A percentile compares a stretch with the other conserved stretches of the same genome.
These are phyloP conservation scores for Trichoderma sp. DNA, from an alignment of 2,329 filamentous ascomycete genomes.

Conservation along the genomic window DNA sequence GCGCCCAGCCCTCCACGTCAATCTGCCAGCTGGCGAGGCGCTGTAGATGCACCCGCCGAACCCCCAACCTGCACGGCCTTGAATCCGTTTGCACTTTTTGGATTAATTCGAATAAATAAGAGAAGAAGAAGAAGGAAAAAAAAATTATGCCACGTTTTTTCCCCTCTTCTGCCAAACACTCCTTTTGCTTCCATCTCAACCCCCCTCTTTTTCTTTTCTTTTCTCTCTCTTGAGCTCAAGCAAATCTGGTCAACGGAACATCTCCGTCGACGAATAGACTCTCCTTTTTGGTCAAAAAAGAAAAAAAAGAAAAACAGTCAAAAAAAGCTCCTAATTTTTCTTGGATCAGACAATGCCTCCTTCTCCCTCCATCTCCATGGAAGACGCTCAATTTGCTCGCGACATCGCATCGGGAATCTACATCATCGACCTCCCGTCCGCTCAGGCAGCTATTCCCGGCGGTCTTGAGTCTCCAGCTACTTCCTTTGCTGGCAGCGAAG, in stretches of 20 bases:
- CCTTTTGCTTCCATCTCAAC: slow-evolving; percentile 7
- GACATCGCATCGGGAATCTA: neutral
- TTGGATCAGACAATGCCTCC: neutral
- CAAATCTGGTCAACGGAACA: neutral
- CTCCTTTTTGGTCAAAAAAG: neutral
- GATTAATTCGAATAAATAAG: neutral
- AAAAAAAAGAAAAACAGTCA: neutral
- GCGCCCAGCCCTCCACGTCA: neutral
- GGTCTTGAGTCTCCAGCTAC: slow-evolving; percentile 2
- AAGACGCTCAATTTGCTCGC: neutral
- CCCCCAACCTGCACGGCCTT: neutral
- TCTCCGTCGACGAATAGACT: neutral
- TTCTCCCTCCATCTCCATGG: neutral
- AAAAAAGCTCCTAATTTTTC: neutral
- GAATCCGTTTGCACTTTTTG: neutral
- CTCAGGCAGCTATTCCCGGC: neutral
- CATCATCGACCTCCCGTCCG: slow-evolving; percentile 12
- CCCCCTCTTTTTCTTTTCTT: too few relatives aligned
- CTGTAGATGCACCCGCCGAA: neutral
- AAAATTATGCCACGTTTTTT: neutral
- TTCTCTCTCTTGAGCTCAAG: neutral
- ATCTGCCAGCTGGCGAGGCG: slow-evolving; percentile 21
- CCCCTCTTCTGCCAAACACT: neutral
- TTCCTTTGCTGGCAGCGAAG: neutral
- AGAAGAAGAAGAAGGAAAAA: too few relatives aligned